Evolutionary conservation across 495 filamentous ascomycete species (phyloP), one percentile per base, ranked within the genome.

Genomic region (Trichoderma gamsii): DNA sequence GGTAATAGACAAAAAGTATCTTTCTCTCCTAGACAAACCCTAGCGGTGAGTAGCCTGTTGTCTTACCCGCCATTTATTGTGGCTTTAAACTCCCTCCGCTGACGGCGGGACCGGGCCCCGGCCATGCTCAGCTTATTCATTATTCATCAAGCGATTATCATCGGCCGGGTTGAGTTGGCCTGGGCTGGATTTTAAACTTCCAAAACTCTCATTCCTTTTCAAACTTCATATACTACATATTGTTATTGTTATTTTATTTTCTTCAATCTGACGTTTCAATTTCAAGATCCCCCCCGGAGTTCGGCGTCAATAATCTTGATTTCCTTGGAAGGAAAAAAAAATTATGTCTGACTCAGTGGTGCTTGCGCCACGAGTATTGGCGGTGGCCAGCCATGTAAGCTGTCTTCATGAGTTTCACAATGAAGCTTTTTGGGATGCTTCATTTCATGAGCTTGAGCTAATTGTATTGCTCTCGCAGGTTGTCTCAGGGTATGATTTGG

Each of bases 311-410:
- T 13, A 61, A 18, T 32, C 16, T 13, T 35, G 11, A 8, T 25
- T 32, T 61, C 16, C 16, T 18, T 9, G 23, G 3, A 25, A 4
- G n/a, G 13, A 25, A n/a, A 65, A 18, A 13, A 44, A 2, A 23
- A 41, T 43, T 1, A 25, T 23, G 15, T 41, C 63, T n/a, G 35
- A 65, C 16, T 65, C 35, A 32, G 15, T 25, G 13, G 16, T 63
- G 35, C 41, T 41, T 15, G 63, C 63, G 35, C 63, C 65, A 21
- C n/a, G 65, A 32, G 93, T 99, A 67, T 84, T 99, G 74, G 93
- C 95, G 52, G 87, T 98, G 71, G 95, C 95, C 75, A 98, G 95
- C 79, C 95, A 99, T 96, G 95, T 97, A 90, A 79, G 91, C 73
- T 67, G 5, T 29, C 12, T 43, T 52, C 27, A 9, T 52, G 69